phyloP scores from a whole-genome alignment of 2,329 filamentous ascomycete genomes.

The Elsinoe ampelina region DNA sequence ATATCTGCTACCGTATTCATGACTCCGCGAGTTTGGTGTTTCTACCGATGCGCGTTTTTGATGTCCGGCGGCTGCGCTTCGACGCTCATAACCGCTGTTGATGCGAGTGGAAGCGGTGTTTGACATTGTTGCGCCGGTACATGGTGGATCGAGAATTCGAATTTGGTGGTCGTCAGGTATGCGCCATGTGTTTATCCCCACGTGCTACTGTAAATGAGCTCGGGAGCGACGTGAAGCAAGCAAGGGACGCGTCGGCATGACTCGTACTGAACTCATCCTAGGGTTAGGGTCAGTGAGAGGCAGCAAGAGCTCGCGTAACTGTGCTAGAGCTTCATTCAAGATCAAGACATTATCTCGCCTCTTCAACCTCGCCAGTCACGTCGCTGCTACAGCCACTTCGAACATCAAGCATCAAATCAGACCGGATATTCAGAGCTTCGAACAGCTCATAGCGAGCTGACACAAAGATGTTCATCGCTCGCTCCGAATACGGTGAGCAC shows the following conservation, averaged over 20 bases:
- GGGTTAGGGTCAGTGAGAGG: conserved; percentile 3
- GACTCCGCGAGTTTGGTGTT: conserved; percentile 1
- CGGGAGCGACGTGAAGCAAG: conserved; percentile 2
- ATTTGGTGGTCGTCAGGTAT: background rate
- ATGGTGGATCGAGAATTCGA: background rate
- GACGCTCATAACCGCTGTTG: conserved; percentile 8
- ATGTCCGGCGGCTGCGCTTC: background rate
- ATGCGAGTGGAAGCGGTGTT: background rate
- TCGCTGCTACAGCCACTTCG: no score
- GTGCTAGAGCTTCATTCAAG: background rate
- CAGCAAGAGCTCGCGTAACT: conserved; percentile 10
- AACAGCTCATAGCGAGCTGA: background rate
- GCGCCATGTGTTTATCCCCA: background rate
- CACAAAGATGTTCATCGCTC: conserved; percentile 95
- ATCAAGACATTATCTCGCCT: background rate
- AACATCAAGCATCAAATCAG: no score
- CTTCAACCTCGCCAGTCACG: background rate
- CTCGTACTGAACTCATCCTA: background rate
- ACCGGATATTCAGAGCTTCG: background rate
- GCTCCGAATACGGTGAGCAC: conserved; percentile 94
- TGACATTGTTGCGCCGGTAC: conserved; percentile 1
- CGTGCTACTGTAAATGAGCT: background rate
- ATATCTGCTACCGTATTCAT: conserved; percentile 5
- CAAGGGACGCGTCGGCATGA: conserved; percentile 4
- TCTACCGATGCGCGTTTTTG: conserved; percentile 11